phyloP scores from a whole-genome alignment of 2,329 filamentous ascomycete genomes.

The Diplodia corticola region DNA sequence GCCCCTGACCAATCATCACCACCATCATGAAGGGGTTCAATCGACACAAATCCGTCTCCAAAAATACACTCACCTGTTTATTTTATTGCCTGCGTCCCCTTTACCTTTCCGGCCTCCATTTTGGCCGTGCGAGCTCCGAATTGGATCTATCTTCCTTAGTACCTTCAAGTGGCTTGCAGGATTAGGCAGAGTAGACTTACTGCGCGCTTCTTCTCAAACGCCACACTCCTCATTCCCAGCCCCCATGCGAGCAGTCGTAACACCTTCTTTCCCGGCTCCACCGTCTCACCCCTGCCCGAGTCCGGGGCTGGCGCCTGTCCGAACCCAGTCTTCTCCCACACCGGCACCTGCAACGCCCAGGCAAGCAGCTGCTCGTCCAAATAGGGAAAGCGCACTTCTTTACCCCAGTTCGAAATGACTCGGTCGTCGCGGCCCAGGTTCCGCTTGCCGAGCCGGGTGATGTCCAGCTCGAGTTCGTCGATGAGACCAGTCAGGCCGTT shows the following conservation, averaged over 20 bases:
- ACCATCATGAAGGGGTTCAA: constrained; percentile 14
- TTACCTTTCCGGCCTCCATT: constrained; percentile 52
- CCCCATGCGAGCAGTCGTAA: constrained; percentile 74
- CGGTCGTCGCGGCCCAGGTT: constrained; percentile 94
- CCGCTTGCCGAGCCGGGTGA: constrained; percentile 82
- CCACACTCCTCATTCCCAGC: constrained; percentile 69
- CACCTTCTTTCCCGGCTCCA: constrained; percentile 76
- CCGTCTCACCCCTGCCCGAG: constrained; percentile 20
- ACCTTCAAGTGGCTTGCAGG: neutral
- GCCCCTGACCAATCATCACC: constrained; percentile 23
- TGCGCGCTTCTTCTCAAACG: constrained; percentile 89
- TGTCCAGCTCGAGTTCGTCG: constrained; percentile 81
- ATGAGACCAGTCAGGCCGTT: constrained; percentile 70
- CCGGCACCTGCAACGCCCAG: constrained; percentile 72
- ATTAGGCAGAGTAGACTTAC: constrained; percentile 52
- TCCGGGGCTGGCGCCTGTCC: constrained; percentile 43
- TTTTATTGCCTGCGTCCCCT: constrained; percentile 48
- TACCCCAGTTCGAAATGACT: constrained; percentile 84
- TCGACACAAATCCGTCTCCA: neutral
- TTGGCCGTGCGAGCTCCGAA: constrained; percentile 48
- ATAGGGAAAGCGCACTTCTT: constrained; percentile 86
- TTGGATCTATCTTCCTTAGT: constrained; percentile 40
- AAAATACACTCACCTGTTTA: constrained; percentile 32
- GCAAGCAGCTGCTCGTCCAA: constrained; percentile 84
- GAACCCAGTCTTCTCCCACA: constrained; percentile 89